A percentile compares a stretch with the other conserved stretches of the same genome.
Evolutionary conservation across 1,284 basidiomycete species (phyloP).

Genomic region (Tremellales sp.): DNA sequence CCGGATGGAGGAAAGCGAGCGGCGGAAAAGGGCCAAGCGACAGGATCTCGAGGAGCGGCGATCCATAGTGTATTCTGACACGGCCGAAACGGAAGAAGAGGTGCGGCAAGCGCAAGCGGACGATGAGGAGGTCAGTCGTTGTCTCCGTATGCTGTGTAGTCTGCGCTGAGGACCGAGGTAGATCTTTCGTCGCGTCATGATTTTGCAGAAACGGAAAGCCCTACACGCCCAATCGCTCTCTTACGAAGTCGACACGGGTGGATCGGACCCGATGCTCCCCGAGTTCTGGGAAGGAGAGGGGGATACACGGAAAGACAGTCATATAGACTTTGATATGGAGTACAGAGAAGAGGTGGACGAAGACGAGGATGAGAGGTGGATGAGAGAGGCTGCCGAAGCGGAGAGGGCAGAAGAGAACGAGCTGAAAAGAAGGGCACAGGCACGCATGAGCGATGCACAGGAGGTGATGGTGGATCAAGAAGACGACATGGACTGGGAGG

Average conservation of each 20-base stretch:
- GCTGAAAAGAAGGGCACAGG: slow-evolving; percentile 29
- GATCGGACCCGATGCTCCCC: slow-evolving; percentile 31
- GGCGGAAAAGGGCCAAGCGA: slow-evolving; percentile 22
- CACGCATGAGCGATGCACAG: slow-evolving; percentile 21
- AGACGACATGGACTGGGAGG: slow-evolving; percentile 29
- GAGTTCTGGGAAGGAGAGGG: slow-evolving; percentile 42
- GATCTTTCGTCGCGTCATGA: slow-evolving; percentile 44
- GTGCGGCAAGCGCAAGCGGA: slow-evolving; percentile 36
- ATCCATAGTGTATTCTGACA: slow-evolving; percentile 11
- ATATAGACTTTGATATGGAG: slow-evolving; percentile 9
- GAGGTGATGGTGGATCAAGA: slow-evolving; percentile 20
- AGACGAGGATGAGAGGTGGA: slow-evolving; percentile 32
- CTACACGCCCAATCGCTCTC: slow-evolving; percentile 28
- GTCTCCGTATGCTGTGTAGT: neutral
- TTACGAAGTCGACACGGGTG: slow-evolving; percentile 35
- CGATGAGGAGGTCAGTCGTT: slow-evolving; percentile 41
- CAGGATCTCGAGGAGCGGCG: slow-evolving; percentile 27
- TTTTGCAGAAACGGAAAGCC: slow-evolving; percentile 33
- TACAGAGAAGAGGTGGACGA: neutral
- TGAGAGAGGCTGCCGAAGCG: slow-evolving; percentile 27
- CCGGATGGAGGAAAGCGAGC: slow-evolving; percentile 33
- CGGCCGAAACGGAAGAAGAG: slow-evolving; percentile 33
- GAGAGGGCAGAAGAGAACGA: slow-evolving; percentile 31
- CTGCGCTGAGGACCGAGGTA: slow-evolving; percentile 7
- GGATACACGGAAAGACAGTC: slow-evolving; percentile 17